A percentile compares a stretch with the other conserved stretches of the same genome.
These are phyloP conservation scores for Talaromyces albobiverticillius DNA, from an alignment of 2,329 filamentous ascomycete genomes.

Conservation along the genomic window DNA sequence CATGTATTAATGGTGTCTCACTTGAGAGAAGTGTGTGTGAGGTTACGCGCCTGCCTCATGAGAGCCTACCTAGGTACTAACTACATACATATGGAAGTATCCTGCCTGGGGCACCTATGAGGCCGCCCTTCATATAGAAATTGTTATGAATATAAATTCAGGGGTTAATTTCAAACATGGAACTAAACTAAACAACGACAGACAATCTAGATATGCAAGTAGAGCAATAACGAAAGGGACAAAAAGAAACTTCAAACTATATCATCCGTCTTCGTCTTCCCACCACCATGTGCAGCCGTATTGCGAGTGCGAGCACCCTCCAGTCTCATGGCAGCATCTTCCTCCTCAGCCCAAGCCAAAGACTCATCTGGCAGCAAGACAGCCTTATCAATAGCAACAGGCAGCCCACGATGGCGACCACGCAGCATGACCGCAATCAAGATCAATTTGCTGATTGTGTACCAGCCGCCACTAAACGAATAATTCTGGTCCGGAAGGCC, in stretches of 20 bases:
- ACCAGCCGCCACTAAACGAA: constrained; percentile 56
- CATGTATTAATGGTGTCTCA: too few species aligned
- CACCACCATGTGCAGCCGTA: not conserved
- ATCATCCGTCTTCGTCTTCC: not conserved
- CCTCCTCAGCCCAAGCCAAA: constrained; percentile 41
- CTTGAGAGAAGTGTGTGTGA: too few species aligned
- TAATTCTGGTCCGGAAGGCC: constrained; percentile 55
- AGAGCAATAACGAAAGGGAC: not conserved
- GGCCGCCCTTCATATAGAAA: too few species aligned
- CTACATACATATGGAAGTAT: too few species aligned
- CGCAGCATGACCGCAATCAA: constrained; percentile 57
- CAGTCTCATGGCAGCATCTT: constrained; percentile 34
- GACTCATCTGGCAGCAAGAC: constrained; percentile 40
- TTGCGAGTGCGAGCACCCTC: constrained; percentile 25
- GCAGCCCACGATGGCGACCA: constrained; percentile 56
- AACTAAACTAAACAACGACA: too few species aligned
- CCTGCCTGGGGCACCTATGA: too few species aligned
- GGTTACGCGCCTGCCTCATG: too few species aligned
- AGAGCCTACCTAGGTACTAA: too few species aligned
- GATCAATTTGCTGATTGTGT: constrained; percentile 56
- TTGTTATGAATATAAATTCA: too few species aligned
- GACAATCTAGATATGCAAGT: too few species aligned
- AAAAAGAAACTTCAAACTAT: constrained; percentile 2
- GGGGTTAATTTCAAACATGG: too few species aligned
- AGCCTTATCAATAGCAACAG: constrained; percentile 56